Base-by-base conservation (phyloP, 2,329 filamentous ascomycete species). In the Verticillium tricorpus region DNA sequence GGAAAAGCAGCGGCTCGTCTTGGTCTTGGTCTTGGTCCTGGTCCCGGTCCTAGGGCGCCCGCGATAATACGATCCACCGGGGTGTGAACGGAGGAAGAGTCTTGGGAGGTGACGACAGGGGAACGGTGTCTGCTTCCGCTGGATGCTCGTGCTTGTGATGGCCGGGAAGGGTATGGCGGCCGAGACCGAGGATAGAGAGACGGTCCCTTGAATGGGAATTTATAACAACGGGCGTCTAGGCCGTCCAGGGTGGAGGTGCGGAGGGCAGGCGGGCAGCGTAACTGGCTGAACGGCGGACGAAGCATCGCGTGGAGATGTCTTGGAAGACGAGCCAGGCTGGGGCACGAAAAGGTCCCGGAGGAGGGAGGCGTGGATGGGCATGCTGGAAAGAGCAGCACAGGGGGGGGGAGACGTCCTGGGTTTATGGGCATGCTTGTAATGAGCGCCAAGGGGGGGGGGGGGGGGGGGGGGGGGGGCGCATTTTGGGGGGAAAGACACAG, bases 1-100 rank as follows among this genome's bases (percentile, higher is more conserved):
- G 60, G 54, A 59, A 61, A 54, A 58, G 60, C n/a, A 50, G 40
- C 40, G 40, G n/a, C 40, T 50, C 19, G 40, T 28, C 28, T 28
- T 28, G 28, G 28, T 28, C 28, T 28, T 28, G 28, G 28, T 28
- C 28, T 5, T 28, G 28, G 28, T 28, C 3, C 28, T 28, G 28
- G 28, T 50, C 3, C 28, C 6, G 28, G 28, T 50, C 17, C 40
- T 50, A 50, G 40, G 22, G n/a, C 9, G 40, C 12, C n/a, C 8
- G 40, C n/a, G 40, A 22, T 8, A 50, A 2, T 19, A 50, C 40
- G 40, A 22, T 50, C 40, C 40, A 50, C 40, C 9, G 40, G 40
- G 40, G 40, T 22, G 40, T 50, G 40, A n/a, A 50, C 22, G 40
- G 40, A 50, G 40, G 40, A 50, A 50, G 40, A 50, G 40, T 50